Base-by-base conservation (phyloP, 2,329 filamentous ascomycete genomes). In the Pestalotiopsis sp. region DNA sequence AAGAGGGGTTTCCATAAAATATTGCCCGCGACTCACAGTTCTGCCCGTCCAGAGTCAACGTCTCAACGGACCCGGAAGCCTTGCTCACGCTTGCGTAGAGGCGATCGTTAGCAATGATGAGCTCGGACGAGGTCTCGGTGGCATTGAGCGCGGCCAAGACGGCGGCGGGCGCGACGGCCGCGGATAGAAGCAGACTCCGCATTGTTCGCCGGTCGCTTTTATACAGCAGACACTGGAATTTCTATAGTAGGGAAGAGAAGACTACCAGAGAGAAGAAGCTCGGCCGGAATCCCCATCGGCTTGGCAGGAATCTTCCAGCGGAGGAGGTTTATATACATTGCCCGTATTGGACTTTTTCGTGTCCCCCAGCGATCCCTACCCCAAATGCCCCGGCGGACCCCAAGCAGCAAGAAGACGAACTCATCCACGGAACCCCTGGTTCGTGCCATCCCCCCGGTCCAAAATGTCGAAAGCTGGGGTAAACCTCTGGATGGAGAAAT, bases 101-200 rank as follows among this genome's bases (percentile, higher is more conserved):
- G 12, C 80, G 78, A 68, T 81, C 79, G 69, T 82, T 83, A 59
- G 78, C 75, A 49, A 83, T 75, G 61, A 78, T 76, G 64, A 80
- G 74, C 14, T 78, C 69, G 12, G 76, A 74, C 61, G 74, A 76
- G 52, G 78, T 78, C 68, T 80, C 78, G 27, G 73, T 83, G 58
- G 79, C 78, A 67, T 76, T 77, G 70, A 79, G 71, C 60, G 38
- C 45, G 13, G 57, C 66, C 9, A 49, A 27, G 4, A 56, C 58
- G 3, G 61, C 20, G 14, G 66, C 59, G 13, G 66, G 59, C 57
- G 27, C 58, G 4, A 23, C 23, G 12, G 52, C 45, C 57, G 52
- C 20, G 13, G 45, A 62, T 6, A 63, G 14, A 3, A 67, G 12
- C 11, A 20, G 58, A 20, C 14, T 20, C n/a, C 56, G 65, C 65